Percentiles rank a stretch among this genome's conserved stretches.
Conservation (phyloP, 805 yeast genomes). For the Metschnikowia aberdeeniae region DNA sequence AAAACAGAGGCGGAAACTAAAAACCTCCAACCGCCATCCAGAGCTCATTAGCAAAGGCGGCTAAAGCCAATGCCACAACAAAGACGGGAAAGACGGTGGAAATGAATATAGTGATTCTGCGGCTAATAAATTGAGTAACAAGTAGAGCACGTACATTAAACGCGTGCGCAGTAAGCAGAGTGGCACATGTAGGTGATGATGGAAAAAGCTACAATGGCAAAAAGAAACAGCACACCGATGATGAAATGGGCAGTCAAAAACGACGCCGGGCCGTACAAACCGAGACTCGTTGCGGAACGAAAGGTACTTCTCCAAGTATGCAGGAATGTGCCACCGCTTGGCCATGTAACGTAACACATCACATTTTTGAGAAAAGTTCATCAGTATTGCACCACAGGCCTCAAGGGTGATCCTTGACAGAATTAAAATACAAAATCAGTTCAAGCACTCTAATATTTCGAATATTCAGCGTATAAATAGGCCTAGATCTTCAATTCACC, state of each 20-base stretch:
- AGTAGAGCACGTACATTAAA: constrained; percentile 33
- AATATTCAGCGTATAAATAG: too few relatives aligned
- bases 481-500: constrained; percentile 8
- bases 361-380: too few relatives aligned
- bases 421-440: too few relatives aligned
- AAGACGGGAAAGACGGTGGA: constrained; percentile 32
- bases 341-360: too few relatives aligned
- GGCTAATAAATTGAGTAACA: constrained; percentile 36
- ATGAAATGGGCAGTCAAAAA: constrained; percentile 33
- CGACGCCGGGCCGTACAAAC: constrained; percentile 35
- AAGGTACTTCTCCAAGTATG: constrained; percentile 32
- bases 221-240: constrained; percentile 35
- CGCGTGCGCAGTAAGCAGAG: constrained; percentile 26
- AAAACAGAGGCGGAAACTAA: constrained; percentile 30
- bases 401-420: too few relatives aligned
- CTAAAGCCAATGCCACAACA: constrained; percentile 36
- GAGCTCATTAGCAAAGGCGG: constrained; percentile 40
- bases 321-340: constrained; percentile 24
- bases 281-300: constrained; percentile 30
- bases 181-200: constrained; percentile 32
- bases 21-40: constrained; percentile 45
- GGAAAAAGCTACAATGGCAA: constrained; percentile 28
- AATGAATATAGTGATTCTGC: constrained; percentile 39
- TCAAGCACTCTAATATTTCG: too few relatives aligned
- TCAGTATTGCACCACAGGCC: too few relatives aligned